phyloP scores from a whole-genome alignment of 768 basidiomycete genomes.

The Kwoniella mangroviensis region DNA sequence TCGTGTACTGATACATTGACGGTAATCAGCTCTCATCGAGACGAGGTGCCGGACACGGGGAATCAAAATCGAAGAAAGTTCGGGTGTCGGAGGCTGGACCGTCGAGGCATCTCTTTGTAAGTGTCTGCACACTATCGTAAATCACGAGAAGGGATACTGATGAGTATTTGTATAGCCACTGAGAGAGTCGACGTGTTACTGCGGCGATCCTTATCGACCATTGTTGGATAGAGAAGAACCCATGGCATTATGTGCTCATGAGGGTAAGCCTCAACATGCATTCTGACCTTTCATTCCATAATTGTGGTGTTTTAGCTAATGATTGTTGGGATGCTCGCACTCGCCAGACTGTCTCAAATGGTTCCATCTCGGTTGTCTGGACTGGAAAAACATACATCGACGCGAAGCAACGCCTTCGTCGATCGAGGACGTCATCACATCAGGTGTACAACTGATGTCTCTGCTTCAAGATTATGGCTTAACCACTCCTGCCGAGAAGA shows the following conservation, averaged over 20 bases:
- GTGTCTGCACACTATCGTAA: background rate
- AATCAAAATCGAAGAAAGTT: constrained; percentile 1
- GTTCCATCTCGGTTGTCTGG: constrained; percentile 35
- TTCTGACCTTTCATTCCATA: too few relatives aligned
- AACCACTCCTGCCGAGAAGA: constrained; percentile 1
- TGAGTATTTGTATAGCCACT: constrained; percentile 6
- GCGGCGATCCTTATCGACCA: constrained; percentile 20
- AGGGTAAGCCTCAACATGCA: constrained; percentile 3
- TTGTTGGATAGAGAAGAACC: constrained; percentile 6
- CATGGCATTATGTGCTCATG: constrained; percentile 24
- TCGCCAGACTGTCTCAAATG: constrained; percentile 35
- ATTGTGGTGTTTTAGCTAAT: too few relatives aligned
- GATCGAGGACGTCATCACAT: constrained; percentile 7
- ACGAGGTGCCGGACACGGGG: background rate
- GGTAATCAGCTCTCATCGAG: constrained; percentile 5
- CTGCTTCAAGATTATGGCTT: constrained; percentile 2
- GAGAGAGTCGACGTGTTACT: constrained; percentile 22
- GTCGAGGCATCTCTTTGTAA: constrained; percentile 17
- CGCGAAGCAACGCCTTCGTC: background rate
- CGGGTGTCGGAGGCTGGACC: background rate
- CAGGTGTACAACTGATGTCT: constrained; percentile 22
- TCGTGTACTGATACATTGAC: background rate
- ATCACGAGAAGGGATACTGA: background rate
- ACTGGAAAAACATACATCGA: constrained; percentile 1
- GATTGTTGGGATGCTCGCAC: too few relatives aligned